Base-by-base conservation (phyloP, 2,329 filamentous ascomycete species). In the Beauveria scarabaeidicola region DNA sequence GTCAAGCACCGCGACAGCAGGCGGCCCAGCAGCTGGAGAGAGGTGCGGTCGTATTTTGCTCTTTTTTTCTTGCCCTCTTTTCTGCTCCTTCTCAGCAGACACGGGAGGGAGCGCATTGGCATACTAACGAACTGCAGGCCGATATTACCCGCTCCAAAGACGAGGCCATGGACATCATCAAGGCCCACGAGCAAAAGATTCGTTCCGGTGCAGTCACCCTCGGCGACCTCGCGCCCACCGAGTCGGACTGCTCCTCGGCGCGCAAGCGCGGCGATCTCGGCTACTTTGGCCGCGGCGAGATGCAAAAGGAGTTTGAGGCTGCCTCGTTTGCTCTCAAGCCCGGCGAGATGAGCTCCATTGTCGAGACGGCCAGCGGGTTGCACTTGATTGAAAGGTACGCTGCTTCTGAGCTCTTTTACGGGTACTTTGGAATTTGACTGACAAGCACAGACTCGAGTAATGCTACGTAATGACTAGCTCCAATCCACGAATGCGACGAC, bases 241-340 rank as follows among this genome's bases (percentile, higher is more conserved):
- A 97, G 77, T 96, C 90, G 17, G 94, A 99, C 76, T 97, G 93
- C 77, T 96, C 90, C 74, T 97, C 91, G 67, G 92, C 94, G 32
- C 85, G 91, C 67, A 99, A 97, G 82, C 85, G 87, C 65, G 94
- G 94, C 60, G 94, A 99, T 72, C 77, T 99, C 77, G 94, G 94
- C 21, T 96, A 92, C 75, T 99, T 99, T 73, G 92, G 91, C 59
- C 86, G 83, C 68, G 91, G 91, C 29, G 93, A 97, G 69, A 99
- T 99, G 94, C 94, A 99, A 73, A 93, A 92, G 78, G 93, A 97
- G 75, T 99, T 99, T 70, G 94, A 99, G 76, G 91, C 97, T 60
- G 92, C 92, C 5, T 89, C 94, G 1, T 99, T 99, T 76, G 87
- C 83, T n/a, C 80, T 99, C 59, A 83, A 92, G 73, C 87, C 88